Evolutionary conservation across 1,139 yeast genomes (phyloP), one percentile per base, ranked within the genome.

Genomic region (Insectozyma bohioensis): DNA sequence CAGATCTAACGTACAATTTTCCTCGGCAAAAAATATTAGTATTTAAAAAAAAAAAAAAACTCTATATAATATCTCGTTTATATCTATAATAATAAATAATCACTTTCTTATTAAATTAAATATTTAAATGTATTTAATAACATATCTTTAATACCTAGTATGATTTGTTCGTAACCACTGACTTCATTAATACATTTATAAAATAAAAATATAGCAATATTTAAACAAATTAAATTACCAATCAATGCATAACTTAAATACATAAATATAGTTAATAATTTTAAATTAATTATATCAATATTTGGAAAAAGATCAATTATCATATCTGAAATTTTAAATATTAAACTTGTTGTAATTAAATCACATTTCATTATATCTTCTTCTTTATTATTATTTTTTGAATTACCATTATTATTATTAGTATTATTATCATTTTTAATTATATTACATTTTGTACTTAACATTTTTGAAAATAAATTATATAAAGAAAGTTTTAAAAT

Each of bases 181-280:
- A 35, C 24, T 14, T 39, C 24, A 19, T 34, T 39, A 8, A 33
- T 21, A 10, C 42, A 20, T 32, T 42, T 46, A 27, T 36, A 45
- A 14, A 26, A 28, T 20, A 30, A 38, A 22, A 40, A 46, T 30
- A 39, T 28, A 30, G 39, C 36, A 18, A 59, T 51, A 36, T 63
- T 60, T 36, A 61, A 36, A 23, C 61, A 53, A 8, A 64, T 36
- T 18, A 63, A 33, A 42, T 61, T 57, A 3, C 67, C 68, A 4
- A 57, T 37, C 10, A 59, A 29, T 0, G 61, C 63, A 40, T 61
- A 64, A 4, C 42, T 9, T 21, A 57, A 35, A 47, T 55, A 63
- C 6, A 58, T 31, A 13, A 40, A n/a, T n/a, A 63, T 40, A 11
- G 64, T 54, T 12, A 48, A 33, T 27, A 36, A 10, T 9, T 54